phyloP scores from a whole-genome alignment of 1,139 yeast genomes.

The Pichia sp. region DNA sequence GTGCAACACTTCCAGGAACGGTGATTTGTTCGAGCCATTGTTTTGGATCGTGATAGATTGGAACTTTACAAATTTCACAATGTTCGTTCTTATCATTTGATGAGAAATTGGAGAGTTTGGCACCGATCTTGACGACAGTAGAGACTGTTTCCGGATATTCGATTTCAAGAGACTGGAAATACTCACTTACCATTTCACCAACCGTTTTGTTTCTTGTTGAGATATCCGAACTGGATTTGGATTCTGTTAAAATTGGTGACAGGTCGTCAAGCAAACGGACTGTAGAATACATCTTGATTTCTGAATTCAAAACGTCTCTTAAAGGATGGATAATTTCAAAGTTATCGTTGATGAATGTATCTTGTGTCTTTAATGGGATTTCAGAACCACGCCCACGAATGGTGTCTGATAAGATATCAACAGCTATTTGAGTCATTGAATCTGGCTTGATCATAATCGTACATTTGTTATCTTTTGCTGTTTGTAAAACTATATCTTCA shows the following conservation, averaged over 20 bases:
- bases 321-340: slow-evolving; percentile 63
- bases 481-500: slow-evolving; percentile 45
- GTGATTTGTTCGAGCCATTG: slow-evolving; percentile 76
- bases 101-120: slow-evolving; percentile 58
- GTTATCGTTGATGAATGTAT: slow-evolving; percentile 27
- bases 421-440: slow-evolving; percentile 83
- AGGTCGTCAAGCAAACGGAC: slow-evolving; percentile 20
- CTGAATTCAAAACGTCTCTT: slow-evolving; percentile 69
- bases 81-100: not conserved
- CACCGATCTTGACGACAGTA: slow-evolving; percentile 89
- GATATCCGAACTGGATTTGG: slow-evolving; percentile 15
- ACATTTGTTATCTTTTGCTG: slow-evolving; percentile 47
- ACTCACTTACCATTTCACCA: slow-evolving; percentile 72
- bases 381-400: slow-evolving; percentile 89
- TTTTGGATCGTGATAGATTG: slow-evolving; percentile 55
- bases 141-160: slow-evolving; percentile 92
- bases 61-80: slow-evolving; percentile 55
- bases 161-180: slow-evolving; percentile 69
- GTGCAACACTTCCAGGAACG: slow-evolving; percentile 55
- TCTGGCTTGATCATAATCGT: slow-evolving; percentile 69
- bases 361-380: slow-evolving; percentile 41
- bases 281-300: slow-evolving; percentile 45
- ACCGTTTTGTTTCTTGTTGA: slow-evolving; percentile 68
- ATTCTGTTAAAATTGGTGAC: slow-evolving; percentile 3
- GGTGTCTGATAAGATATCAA: slow-evolving; percentile 70